Evolutionary conservation across 2,329 filamentous ascomycete species (phyloP), one percentile per base, ranked within the genome.

Genomic region (Stagonosporopsis vannaccii): DNA sequence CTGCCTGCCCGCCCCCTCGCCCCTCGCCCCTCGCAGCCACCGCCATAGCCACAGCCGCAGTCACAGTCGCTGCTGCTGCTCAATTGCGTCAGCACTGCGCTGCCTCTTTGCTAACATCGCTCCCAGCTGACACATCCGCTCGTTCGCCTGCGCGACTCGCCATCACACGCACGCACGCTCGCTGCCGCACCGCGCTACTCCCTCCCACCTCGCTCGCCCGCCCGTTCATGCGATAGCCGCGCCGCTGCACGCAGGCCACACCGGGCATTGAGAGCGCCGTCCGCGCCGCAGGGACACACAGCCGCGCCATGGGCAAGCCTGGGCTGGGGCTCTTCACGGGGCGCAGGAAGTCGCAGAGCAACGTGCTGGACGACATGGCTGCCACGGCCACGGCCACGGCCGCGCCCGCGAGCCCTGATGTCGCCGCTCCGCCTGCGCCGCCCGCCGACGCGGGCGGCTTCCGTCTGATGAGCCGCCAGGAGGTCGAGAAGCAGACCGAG

Each of bases 301-400:
- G 20, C 26, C 19, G 32, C 48, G 43, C 54, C 51, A 74, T 72
- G 70, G 70, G 56, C 56, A 75, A 71, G 65, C 66, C 71, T 26
- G 65, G 66, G 8, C 63, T 75, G 15, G 67, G 69, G 17, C 63
- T 73, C 53, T 72, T 75, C 56, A 71, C 62, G 28, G 65, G 59
- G 44, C 73, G 75, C 25, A 69, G 75, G 26, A 77, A 76, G 67
- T 77, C 75, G 22, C 67, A 71, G 49, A 68, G 71, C 49, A 75
- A 76, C 54, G 65, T 61, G 20, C 59, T 77, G 30, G 74, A 76
- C 11, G 70, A 74, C 6, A 22, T 51, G 4, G 59, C 62, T 8
- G 49, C 63, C 22, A 44, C 56, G 32, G 51, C 57, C 12, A 46
- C 63, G 22, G 49, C 63, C 22, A 44, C 56, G 32, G 51, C 57